phyloP scores from a whole-genome alignment of 2,329 filamentous ascomycete species.

The Acephala macrosclerotiorum region DNA sequence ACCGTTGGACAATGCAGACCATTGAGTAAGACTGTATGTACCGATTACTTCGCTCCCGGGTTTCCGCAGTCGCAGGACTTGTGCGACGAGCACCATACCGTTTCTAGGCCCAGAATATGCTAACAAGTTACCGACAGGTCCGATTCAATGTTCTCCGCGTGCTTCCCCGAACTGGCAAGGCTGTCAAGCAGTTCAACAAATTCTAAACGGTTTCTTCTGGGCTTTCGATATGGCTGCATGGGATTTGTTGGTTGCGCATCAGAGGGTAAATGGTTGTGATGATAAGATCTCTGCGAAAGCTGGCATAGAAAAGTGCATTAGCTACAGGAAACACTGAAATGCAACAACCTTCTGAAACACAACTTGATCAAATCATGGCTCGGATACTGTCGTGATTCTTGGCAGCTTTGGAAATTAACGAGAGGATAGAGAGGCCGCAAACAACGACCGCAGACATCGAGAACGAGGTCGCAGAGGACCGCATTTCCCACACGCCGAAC shows the following conservation, averaged over 20 bases:
- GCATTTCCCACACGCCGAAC: not conserved
- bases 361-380: not conserved
- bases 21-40: slow-evolving; percentile 97
- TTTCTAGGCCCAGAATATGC: slow-evolving; percentile 5
- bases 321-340: slow-evolving; percentile 41
- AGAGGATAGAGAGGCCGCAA: not conserved
- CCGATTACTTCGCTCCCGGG: slow-evolving; percentile 1
- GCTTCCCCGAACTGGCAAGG: slow-evolving; percentile 95
- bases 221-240: slow-evolving; percentile 42
- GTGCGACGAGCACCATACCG: not conserved
- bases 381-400: not conserved
- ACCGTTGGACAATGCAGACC: slow-evolving; percentile 99
- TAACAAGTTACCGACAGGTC: slow-evolving; percentile 62
- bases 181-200: slow-evolving; percentile 97
- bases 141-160: slow-evolving; percentile 99
- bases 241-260: slow-evolving; percentile 44
- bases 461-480: not conserved
- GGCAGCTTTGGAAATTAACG: not conserved
- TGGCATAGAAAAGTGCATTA: slow-evolving; percentile 43
- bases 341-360: slow-evolving; percentile 37
- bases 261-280: slow-evolving; percentile 41
- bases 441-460: no score
- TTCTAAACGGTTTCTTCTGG: slow-evolving; percentile 72
- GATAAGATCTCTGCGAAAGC: slow-evolving; percentile 38
- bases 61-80: not conserved